Base-by-base conservation (phyloP, 139 green algal genomes). In the Ostreobium quekettii region DNA sequence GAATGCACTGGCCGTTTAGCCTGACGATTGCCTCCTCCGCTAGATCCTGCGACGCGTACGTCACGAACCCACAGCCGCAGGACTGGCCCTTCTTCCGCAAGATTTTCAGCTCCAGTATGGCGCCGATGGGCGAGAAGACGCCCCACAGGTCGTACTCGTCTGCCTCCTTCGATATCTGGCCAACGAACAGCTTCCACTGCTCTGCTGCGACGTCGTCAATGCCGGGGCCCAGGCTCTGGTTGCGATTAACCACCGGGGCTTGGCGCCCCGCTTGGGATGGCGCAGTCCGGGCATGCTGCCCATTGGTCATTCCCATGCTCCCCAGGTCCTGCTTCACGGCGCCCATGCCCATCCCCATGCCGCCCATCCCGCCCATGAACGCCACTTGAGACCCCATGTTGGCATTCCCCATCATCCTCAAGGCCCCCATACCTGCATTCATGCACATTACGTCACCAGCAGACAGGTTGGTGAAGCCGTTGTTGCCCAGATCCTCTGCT, bases 61-160 rank as follows among this genome's bases (percentile, higher is more conserved):
- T 85, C 36, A 85, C 71, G 68, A 85, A 85, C 0, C 74, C 79
- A 57, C 75, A 82, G 26, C 79, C 79, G 59, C 73, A 75, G 57
- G 60, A 72, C 58, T 75, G 73, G 49, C 75, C 75, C 28, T 62
- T 49, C n/a, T 66, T 72, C 29, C 73, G 71, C 74, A 85, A 49
- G 36, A 82, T 57, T 6, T 82, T 77, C 22, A 85, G 72, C 72
- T 85, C 79, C 29, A 82, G 66, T 42, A 85, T 82, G 60, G 71
- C 77, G 53, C 78, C 78, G 8, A 84, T 36, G 0, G 71, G 63
- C 37, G 28, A 66, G 62, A 85, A 85, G 29, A 85, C 60, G 36
- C 66, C 66, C 79, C 79, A 85, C 48, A 85, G 64, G 62, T 81
- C 75, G 26, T 67, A 66, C 65, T 85, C 79, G 42, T 66, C 74